Evolutionary conservation across 1,284 basidiomycete genomes (phyloP).

Genomic region (Phellopilus nigrolimitatus): DNA sequence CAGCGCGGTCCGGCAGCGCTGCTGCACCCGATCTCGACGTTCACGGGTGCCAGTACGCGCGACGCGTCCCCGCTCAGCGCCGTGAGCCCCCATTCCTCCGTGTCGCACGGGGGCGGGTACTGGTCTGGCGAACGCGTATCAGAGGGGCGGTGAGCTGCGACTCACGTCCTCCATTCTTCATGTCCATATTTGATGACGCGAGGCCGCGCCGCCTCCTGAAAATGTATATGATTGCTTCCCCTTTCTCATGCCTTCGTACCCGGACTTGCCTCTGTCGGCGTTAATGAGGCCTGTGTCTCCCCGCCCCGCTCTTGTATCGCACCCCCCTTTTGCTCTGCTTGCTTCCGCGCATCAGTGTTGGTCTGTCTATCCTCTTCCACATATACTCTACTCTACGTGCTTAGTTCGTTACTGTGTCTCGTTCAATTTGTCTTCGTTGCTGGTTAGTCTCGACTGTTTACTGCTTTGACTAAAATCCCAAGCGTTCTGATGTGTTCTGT

Average conservation of each 20-base stretch:
- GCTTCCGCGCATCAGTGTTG: background rate
- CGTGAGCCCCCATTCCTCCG: conserved; percentile 10
- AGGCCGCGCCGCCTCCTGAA: background rate
- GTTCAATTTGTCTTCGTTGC: background rate
- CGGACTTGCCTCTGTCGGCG: background rate
- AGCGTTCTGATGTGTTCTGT: background rate
- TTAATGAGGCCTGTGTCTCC: background rate
- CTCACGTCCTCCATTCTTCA: background rate
- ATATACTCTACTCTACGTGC: background rate
- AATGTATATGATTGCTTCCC: background rate
- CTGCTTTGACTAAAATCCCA: background rate
- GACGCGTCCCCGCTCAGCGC: conserved; percentile 12
- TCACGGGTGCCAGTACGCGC: conserved; percentile 1
- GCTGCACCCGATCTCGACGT: conserved; percentile 19
- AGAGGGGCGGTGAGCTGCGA: background rate
- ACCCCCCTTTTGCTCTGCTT: background rate
- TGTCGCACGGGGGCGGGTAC: conserved; percentile 3
- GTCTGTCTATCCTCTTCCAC: background rate
- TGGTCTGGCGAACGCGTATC: background rate
- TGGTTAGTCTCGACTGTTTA: too few species aligned
- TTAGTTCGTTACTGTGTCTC: background rate
- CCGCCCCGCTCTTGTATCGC: background rate
- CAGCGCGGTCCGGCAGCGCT: background rate
- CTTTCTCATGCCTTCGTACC: background rate
- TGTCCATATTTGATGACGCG: background rate